Base-by-base conservation (phyloP, 2,329 filamentous ascomycete species). In the Xylaria multiplex region DNA sequence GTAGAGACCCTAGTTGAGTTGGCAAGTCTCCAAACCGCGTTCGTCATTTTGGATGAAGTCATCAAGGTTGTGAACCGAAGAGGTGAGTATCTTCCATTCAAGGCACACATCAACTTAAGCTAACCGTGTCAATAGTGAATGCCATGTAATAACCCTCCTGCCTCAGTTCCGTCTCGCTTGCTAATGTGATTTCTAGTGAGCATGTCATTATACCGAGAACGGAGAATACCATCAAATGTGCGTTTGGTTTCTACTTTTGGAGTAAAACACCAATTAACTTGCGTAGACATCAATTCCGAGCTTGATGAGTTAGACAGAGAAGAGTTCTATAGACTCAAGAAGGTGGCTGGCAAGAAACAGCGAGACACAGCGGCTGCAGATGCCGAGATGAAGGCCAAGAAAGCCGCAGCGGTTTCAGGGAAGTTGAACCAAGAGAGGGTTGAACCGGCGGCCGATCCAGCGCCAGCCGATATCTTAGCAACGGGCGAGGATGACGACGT, bases 161-260 rank as follows among this genome's bases (percentile, higher is more conserved):
- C 35, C 7, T 22, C 30, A 11, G 43, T 42, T 19, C 6, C 19
- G 22, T 46, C 30, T 7, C 13, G 7, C 24, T 27, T 49, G 56
- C 76, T 77, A 71, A 79, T 68, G 9, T 30, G 5, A 30, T 37
- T 32, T 45, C 27, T 71, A 91, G 88, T 75, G 92, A 96, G 80
- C 92, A 96, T 79, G 93, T 99, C 73, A 98, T 99, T 73, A 99
- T 99, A 75, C 96, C 96, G 13, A 88, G 96, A 71, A 99, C 96
- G 14, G 96, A 99, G 79, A 99, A 98, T 77, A 99, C 96, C n/a
- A 99, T 99, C 84, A 97, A 97, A 82, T 99, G 90, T 90, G 82
- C 72, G 86, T 74, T 42, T 8, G 19, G 6, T 50, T n/a, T 42
- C 6, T 11, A 3, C 5, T 27, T 22, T 19, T 16, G 24, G 27